Percentiles rank a stretch among this genome's conserved stretches.
phyloP scores from a whole-genome alignment of 768 basidiomycete genomes.

The Trametes maxima region DNA sequence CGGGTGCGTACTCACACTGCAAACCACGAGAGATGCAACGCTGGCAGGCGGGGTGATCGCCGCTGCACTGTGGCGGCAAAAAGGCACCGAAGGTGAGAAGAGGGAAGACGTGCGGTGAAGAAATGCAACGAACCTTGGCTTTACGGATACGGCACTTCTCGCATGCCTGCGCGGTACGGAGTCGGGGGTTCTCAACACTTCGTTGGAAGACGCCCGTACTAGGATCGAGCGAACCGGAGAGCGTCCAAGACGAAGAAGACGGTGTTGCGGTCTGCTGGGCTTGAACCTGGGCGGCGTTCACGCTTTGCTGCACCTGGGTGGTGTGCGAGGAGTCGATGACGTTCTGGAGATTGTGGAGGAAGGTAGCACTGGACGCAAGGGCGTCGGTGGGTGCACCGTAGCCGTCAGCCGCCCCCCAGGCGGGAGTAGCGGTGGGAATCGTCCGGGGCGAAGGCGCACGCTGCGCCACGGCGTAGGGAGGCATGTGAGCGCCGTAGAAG shows the following conservation, averaged over 20 bases:
- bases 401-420: neutral
- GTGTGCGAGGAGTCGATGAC: conserved; percentile 18
- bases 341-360: conserved; percentile 6
- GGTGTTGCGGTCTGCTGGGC: conserved; percentile 3
- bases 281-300: neutral
- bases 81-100: neutral
- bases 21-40: conserved; percentile 63
- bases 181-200: conserved; percentile 61
- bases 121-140: conserved; percentile 57
- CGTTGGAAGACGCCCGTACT: conserved; percentile 67
- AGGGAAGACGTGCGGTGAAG: neutral
- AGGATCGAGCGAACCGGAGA: conserved; percentile 66
- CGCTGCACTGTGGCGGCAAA: conserved; percentile 56
- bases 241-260: conserved; percentile 30
- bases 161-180: conserved; percentile 75
- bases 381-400: conserved; percentile 9
- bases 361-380: conserved; percentile 1
- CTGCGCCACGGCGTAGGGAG: conserved; percentile 6
- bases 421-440: conserved; percentile 15
- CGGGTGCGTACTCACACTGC: conserved; percentile 66
- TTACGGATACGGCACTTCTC: conserved; percentile 74
- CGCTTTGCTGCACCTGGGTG: conserved; percentile 6
- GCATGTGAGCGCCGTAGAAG: neutral
- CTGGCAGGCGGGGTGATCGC: conserved; percentile 68
- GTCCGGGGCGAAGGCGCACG: conserved; percentile 14